Base-by-base conservation (phyloP, 805 yeast genomes). In the Kregervanrija fluxuum region DNA sequence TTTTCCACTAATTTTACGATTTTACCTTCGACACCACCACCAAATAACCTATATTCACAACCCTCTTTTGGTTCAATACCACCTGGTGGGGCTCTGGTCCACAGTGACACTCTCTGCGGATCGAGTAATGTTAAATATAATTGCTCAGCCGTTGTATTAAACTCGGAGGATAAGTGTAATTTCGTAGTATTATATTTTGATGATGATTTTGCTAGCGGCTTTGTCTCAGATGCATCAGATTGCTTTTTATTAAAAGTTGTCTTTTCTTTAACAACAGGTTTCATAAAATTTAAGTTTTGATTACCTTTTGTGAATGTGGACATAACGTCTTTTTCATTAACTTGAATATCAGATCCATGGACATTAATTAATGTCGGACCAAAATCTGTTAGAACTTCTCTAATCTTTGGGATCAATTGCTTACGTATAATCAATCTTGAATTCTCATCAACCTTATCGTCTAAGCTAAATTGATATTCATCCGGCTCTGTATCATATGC, bases 401-500 rank as follows among this genome's bases (percentile, higher is more conserved):
- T 78, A 49, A 91, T 68, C 61, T 80, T 59, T 14, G 96, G 96
- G 17, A 89, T 67, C 38, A 93, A 56, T 39, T 75, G 61, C 41
- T 59, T 49, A 57, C 76, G 75, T 14, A 77, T 60, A 10, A 71
- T 49, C 2, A 71, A 63, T 48, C 85, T 77, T 3, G 49, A 51
- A 43, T 82, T 67, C 28, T 77, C 77, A 43, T 78, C 80, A 11
- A 80, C 83, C 48, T 75, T 74, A 5, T 69, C 70, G 46, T 73
- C 76, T 42, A 89, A 73, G 42, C 82, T 84, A 60, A 91, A 93
- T 62, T 87, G 96, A 56, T 81, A 84, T 52, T 89, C 97, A 48
- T 83, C 90, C 22, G 68, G 74, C 43, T 83, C 93, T 9, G 95
- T 79, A 62, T 93, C 98, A 65, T 93, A 93, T 6, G 97, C 91